Evolutionary conservation across 495 filamentous ascomycete species (phyloP).

Genomic region (Neurospora sp.): DNA sequence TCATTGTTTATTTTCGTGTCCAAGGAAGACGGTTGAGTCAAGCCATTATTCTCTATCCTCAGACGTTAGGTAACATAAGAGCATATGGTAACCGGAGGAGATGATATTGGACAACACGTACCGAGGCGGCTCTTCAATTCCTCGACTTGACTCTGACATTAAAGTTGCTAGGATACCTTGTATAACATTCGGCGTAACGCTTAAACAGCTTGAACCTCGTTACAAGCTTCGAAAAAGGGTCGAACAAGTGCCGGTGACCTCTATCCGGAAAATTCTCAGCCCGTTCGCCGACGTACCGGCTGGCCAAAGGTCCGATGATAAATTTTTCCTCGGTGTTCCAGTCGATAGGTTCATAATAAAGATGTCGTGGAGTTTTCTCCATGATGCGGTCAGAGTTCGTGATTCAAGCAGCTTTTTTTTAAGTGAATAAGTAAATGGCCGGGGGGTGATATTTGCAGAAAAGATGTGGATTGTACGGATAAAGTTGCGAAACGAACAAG

Average conservation of each 20-base stretch:
- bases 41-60: neutral
- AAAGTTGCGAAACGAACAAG: neutral
- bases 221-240: neutral
- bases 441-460: neutral
- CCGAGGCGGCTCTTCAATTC: neutral
- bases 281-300: neutral
- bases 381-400: neutral
- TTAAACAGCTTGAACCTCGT: neutral
- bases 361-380: neutral
- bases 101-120: neutral
- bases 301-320: neutral
- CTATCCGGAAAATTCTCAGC: neutral
- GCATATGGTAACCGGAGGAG: neutral
- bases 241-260: neutral
- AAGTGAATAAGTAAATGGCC: neutral
- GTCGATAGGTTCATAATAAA: neutral
- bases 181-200: neutral
- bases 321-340: neutral
- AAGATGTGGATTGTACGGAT: neutral
- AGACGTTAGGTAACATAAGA: too few relatives aligned
- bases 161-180: neutral
- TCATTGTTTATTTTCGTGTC: neutral
- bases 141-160: too few relatives aligned
- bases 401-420: neutral
- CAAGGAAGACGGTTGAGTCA: neutral